Conservation (phyloP, 306 rosid genomes). For the Inga oerstediana region DNA sequence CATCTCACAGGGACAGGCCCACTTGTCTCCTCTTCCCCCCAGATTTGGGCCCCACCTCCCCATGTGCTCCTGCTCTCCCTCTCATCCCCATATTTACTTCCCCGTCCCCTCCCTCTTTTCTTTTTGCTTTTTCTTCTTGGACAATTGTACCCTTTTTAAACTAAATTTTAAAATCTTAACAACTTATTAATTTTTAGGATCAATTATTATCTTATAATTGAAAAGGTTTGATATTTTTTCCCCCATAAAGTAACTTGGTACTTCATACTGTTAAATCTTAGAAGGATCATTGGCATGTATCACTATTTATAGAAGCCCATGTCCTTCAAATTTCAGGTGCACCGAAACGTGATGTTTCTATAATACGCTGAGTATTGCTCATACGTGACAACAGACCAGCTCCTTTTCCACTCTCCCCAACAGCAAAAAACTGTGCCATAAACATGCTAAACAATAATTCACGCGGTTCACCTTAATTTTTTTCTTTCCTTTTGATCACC, state of each 20-base stretch:
- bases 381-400: background rate
- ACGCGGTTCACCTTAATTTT: background rate
- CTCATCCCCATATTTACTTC: background rate
- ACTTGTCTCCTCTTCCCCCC: background rate
- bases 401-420: background rate
- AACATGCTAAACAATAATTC: background rate
- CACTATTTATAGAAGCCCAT: background rate
- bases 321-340: background rate
- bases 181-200: too few species aligned
- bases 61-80: background rate
- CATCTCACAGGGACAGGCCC: background rate
- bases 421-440: too few species aligned
- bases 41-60: slow-evolving; percentile 12
- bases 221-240: too few species aligned
- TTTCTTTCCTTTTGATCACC: background rate
- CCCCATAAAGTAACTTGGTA: background rate
- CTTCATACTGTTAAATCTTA: background rate
- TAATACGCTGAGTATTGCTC: background rate
- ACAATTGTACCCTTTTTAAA: background rate
- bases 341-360: background rate
- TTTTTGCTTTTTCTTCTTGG: background rate
- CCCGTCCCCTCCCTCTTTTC: too few species aligned
- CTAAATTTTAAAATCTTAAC: background rate
- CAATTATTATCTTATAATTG: too few species aligned
- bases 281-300: background rate